These are phyloP conservation scores for Brasilioporus rufonigricans DNA, from an alignment of 768 basidiomycete genomes.

Conservation along the genomic window DNA sequence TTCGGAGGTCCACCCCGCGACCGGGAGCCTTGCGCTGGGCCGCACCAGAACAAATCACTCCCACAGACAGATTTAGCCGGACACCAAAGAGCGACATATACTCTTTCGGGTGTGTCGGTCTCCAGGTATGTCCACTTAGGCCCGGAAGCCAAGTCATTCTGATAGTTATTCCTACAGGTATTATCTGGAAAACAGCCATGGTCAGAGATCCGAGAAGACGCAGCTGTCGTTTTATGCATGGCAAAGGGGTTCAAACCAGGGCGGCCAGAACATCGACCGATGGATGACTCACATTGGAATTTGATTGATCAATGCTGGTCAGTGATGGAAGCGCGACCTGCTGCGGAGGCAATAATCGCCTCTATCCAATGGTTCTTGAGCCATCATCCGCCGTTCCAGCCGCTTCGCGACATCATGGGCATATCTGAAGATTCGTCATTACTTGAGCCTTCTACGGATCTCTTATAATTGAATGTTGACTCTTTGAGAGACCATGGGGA, in stretches of 20 bases:
- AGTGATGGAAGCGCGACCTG: neutral
- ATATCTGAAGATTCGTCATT: neutral
- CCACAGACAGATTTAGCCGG: neutral
- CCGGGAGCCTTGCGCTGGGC: neutral
- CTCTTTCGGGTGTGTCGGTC: neutral
- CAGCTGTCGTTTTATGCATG: conserved; percentile 6
- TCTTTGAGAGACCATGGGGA: neutral
- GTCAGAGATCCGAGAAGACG: neutral
- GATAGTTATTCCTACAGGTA: neutral
- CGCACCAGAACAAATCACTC: neutral
- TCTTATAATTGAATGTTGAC: neutral
- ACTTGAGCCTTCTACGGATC: neutral
- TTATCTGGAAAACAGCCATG: conserved; percentile 8
- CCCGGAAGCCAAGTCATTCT: neutral
- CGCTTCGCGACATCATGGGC: neutral
- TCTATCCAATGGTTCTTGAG: neutral
- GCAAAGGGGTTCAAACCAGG: neutral
- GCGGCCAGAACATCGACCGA: neutral
- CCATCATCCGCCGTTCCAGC: neutral
- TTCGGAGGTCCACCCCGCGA: neutral
- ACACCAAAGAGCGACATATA: neutral
- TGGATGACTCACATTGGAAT: conserved; percentile 3
- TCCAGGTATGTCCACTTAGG: neutral
- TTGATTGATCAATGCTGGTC: conserved; percentile 9
- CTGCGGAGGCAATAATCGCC: neutral